Evolutionary conservation across 1,284 basidiomycete genomes (phyloP), one percentile per base, ranked within the genome.

Genomic region (Ceratobasidium sp.): DNA sequence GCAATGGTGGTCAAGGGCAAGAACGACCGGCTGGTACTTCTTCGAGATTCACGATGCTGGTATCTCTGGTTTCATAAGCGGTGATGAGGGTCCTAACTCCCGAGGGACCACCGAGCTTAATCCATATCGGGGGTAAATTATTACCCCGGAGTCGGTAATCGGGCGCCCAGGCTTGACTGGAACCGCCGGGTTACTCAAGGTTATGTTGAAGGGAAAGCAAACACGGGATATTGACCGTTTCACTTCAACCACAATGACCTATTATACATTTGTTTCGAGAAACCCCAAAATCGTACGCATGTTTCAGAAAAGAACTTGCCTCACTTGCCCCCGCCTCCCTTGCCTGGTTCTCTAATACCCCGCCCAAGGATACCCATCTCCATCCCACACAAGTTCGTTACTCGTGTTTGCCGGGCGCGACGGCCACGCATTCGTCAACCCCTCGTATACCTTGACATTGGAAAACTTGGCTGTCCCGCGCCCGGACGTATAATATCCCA

Each of bases 361-460:
- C 50, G 73, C 73, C 73, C 73, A 75, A 6, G 62, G 60, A 41
- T 60, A 57, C 14, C 57, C 62, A 10, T 48, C 46, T 12, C 60
- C 60, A 55, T 75, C 62, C 60, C 73, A 75, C 48, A 75, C 60
- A 8, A 75, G 23, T 60, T 66, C 52, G 35, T 66, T 66, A 20
- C 60, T 65, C 62, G 73, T 41, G 50, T 75, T 55, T 18, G 60
- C 73, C 20, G 73, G 73, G 30, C 73, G 60, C 18, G 48, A 62
- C 14, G 73, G 73, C 73, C 73, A 75, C 14, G 73, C 73, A 41
- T 75, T 75, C 2, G 73, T 75, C 50, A 75, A 41, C 27, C 73
- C 73, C 62, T 75, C 73, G 30, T 62, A 75, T 18, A 75, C 62
- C 48, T 55, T 65, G 8, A 75, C 73, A 18, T 38, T 54, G 50